These are phyloP conservation scores for Thalassia testudinum DNA, from an alignment of 116 monocot genomes.

Conservation along the genomic window DNA sequence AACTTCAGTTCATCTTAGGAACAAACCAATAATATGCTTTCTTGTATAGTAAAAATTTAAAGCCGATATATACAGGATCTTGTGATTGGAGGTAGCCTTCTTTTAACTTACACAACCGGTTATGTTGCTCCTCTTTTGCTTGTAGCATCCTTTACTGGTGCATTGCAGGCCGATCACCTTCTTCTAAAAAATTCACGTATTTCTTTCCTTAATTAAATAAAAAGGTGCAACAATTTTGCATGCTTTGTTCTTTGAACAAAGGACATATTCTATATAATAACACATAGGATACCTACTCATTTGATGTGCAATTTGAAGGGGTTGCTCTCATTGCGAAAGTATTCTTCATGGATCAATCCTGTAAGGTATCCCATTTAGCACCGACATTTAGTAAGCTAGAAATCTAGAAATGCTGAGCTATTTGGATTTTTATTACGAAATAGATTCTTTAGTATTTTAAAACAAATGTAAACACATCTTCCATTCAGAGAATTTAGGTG, in stretches of 20 bases:
- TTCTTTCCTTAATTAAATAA: too few species aligned
- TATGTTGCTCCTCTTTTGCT: conserved; percentile 96
- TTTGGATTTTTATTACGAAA: too few species aligned
- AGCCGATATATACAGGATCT: conserved; percentile 94
- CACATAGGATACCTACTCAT: neutral
- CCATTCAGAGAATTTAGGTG: too few species aligned
- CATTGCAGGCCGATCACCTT: conserved; percentile 41
- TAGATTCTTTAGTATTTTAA: too few species aligned
- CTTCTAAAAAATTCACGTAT: neutral
- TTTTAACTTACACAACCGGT: conserved; percentile 90
- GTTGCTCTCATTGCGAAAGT: conserved; percentile 80
- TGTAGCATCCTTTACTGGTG: conserved; percentile 95
- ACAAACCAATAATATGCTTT: too few species aligned
- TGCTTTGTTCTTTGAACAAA: neutral
- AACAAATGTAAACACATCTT: too few species aligned
- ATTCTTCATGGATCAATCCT: conserved; percentile 95
- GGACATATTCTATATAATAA: neutral
- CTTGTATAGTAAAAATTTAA: too few species aligned
- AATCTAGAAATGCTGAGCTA: too few species aligned
- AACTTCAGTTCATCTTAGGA: too few species aligned
- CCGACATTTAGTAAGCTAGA: too few species aligned
- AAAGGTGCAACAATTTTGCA: neutral
- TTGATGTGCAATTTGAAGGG: conserved; percentile 27
- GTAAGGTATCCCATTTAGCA: conserved; percentile 38
- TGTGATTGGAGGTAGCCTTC: conserved; percentile 65